A percentile compares a stretch with the other conserved stretches of the same genome.
Evolutionary conservation across 1,284 basidiomycete genomes (phyloP).

Genomic region (Marasmius sp.): DNA sequence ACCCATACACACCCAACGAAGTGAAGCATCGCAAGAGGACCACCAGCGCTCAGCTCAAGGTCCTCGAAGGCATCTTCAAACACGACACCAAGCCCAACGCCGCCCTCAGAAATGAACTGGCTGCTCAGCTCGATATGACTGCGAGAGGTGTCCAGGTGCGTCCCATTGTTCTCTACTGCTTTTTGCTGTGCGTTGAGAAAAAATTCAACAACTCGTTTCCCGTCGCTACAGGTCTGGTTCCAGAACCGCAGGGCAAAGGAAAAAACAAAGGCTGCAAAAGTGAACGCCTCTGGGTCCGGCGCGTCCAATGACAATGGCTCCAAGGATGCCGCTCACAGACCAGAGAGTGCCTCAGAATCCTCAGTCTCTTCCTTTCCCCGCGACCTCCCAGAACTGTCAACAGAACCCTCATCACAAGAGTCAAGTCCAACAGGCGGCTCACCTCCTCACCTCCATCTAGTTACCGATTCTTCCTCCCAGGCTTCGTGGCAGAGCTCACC

Average conservation of each 20-base stretch:
- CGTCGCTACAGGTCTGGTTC: constrained; percentile 73
- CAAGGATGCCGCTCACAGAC: constrained; percentile 16
- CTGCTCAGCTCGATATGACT: constrained; percentile 85
- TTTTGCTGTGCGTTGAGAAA: constrained; percentile 8
- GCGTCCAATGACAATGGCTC: constrained; percentile 18
- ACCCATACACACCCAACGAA: constrained; percentile 84
- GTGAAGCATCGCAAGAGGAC: constrained; percentile 90
- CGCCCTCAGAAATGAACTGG: constrained; percentile 73
- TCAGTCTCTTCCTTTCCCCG: constrained; percentile 16
- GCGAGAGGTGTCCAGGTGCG: constrained; percentile 89
- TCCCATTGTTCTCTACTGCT: constrained; percentile 15
- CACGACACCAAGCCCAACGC: constrained; percentile 90
- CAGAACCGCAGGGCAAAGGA: constrained; percentile 89
- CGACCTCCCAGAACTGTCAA: constrained; percentile 19
- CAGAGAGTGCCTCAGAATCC: constrained; percentile 17
- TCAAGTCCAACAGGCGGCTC: constrained; percentile 32
- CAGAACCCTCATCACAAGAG: constrained; percentile 22
- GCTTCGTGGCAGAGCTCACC: constrained; percentile 40
- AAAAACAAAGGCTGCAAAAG: constrained; percentile 55
- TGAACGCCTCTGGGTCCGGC: constrained; percentile 18
- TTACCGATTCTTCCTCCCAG: constrained; percentile 32
- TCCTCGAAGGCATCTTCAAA: constrained; percentile 84
- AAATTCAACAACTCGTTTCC: constrained; percentile 20
- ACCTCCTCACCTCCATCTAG: constrained; percentile 38
- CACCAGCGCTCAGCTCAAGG: constrained; percentile 78